Conservation (phyloP, 345 rosid species). For the Arabis hirsuta region DNA sequence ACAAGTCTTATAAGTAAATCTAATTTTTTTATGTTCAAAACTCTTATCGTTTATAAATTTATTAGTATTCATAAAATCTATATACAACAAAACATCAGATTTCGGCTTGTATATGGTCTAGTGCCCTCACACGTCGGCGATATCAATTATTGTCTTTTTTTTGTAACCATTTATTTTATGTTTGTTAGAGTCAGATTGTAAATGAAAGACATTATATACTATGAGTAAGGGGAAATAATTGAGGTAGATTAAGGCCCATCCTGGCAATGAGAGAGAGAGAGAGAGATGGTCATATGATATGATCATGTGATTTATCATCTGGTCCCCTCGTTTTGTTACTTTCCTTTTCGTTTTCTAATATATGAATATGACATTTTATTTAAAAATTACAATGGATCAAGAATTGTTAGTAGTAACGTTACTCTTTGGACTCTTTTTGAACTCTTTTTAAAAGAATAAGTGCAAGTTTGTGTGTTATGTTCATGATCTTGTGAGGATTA, state of each 20-base stretch:
- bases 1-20: background rate
- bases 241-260: conserved; percentile 35
- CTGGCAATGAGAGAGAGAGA: conserved; percentile 5
- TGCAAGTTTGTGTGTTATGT: background rate
- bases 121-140: conserved; percentile 24
- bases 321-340: conserved; percentile 36
- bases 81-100: background rate
- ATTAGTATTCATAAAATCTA: background rate
- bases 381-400: background rate
- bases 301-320: conserved; percentile 38
- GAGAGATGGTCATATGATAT: conserved; percentile 35
- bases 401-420: conserved; percentile 2
- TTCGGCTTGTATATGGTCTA: background rate
- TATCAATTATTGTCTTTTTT: conserved; percentile 26
- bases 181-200: too few species aligned
- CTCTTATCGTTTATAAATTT: background rate
- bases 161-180: background rate
- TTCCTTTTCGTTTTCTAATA: background rate
- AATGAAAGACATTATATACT: background rate
- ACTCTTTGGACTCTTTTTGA: conserved; percentile 19
- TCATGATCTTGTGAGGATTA: background rate
- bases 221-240: conserved; percentile 10
- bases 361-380: background rate
- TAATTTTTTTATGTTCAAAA: background rate
- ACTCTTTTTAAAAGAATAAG: too few species aligned